Conservation (phyloP, 352 stramenopile species). For the Pseudoperonospora humuli region DNA sequence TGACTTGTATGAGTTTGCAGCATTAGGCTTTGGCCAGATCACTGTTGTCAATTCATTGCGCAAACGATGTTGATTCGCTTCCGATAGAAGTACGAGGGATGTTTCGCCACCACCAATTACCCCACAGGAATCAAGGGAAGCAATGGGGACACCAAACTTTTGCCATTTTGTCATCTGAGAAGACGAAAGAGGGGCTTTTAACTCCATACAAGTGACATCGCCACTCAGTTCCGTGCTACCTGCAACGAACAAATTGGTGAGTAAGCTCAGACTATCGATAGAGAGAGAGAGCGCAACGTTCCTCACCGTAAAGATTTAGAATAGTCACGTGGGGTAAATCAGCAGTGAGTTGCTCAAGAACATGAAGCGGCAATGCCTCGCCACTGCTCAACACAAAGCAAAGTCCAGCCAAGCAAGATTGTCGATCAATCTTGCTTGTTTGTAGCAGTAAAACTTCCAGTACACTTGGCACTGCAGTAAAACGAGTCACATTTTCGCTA, state of each 20-base stretch:
- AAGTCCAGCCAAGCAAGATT: constrained; percentile 13
- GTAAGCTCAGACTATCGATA: not conserved
- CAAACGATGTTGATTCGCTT: not conserved
- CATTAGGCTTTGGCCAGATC: constrained; percentile 10
- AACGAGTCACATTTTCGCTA: constrained; percentile 23
- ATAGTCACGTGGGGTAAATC: constrained; percentile 26
- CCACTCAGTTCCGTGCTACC: constrained; percentile 59
- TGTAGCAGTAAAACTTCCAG: constrained; percentile 36
- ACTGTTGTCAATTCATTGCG: not conserved
- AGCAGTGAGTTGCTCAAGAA: constrained; percentile 14
- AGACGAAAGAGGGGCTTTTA: constrained; percentile 19
- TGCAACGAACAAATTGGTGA: constrained; percentile 9
- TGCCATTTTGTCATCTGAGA: constrained; percentile 20
- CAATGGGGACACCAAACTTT: constrained; percentile 37
- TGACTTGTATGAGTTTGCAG: not conserved
- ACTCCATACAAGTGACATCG: constrained; percentile 39
- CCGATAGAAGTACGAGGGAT: constrained; percentile 18
- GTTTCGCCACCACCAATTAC: constrained; percentile 21
- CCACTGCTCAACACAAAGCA: constrained; percentile 45
- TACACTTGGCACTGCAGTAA: constrained; percentile 47
- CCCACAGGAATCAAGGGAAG: constrained; percentile 9
- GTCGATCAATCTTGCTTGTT: not conserved
- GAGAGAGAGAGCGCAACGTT: not conserved
- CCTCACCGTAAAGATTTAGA: constrained; percentile 54
- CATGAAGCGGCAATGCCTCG: constrained; percentile 27